These are phyloP conservation scores for Elasticomyces elasticus DNA, from an alignment of 495 filamentous ascomycete species.

Conservation along the genomic window DNA sequence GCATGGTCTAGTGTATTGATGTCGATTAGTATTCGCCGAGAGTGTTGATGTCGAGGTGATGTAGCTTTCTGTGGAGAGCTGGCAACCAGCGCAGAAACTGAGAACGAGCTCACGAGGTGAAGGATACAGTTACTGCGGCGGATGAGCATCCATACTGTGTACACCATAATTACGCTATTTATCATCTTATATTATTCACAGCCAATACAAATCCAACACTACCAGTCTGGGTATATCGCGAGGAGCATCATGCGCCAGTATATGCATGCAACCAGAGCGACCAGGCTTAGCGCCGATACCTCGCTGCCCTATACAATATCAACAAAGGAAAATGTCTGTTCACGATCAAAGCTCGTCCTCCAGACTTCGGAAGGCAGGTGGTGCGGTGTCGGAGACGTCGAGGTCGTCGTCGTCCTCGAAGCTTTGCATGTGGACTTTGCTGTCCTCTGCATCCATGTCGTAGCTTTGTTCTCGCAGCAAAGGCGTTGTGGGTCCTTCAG, in stretches of 20 bases:
- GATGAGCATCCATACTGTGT: no score
- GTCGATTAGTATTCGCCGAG: no score
- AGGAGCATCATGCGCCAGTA: conserved; percentile 14
- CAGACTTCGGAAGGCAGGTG: conserved; percentile 19
- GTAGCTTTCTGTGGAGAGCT: no score
- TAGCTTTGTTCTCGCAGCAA: conserved; percentile 31
- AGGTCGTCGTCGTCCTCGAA: conserved; percentile 20
- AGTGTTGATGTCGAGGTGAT: no score
- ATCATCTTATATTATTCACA: not conserved
- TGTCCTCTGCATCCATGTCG: conserved; percentile 31
- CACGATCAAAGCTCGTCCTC: conserved; percentile 15
- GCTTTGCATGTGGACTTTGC: conserved; percentile 5
- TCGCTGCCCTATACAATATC: not conserved
- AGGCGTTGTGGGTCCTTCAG: conserved; percentile 58
- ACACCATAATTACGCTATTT: no score
- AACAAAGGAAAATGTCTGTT: not conserved
- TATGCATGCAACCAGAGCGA: conserved; percentile 5
- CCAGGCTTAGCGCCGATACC: not conserved
- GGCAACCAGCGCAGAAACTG: no score
- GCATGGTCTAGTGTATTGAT: no score
- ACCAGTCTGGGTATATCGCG: conserved; percentile 10
- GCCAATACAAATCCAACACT: conserved; percentile 13
- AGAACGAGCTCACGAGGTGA: no score
- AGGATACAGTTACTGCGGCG: no score
- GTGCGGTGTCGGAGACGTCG: conserved; percentile 13